A percentile compares a stretch with the other conserved stretches of the same genome.
Conservation (phyloP, 2,329 filamentous ascomycete species). For the Aspergillus latus region DNA sequence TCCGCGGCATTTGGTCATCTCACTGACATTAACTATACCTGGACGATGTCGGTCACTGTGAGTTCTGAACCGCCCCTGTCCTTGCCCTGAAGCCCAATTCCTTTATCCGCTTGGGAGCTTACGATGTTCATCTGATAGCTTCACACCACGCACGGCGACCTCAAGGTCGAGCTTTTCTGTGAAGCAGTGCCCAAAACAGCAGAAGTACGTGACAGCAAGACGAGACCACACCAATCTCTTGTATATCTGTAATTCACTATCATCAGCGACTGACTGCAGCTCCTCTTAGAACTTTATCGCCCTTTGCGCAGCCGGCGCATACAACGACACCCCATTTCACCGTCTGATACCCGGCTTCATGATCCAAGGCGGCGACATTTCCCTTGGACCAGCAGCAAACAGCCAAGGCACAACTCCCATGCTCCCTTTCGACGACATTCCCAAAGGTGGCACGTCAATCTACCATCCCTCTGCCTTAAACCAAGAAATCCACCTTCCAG, state of each 20-base stretch:
- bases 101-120: not conserved
- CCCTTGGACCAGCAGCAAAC: conserved; percentile 45
- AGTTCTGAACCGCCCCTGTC: conserved; percentile 20
- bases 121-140: conserved; percentile 48
- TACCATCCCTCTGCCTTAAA: conserved; percentile 54
- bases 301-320: conserved; percentile 61
- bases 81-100: not conserved
- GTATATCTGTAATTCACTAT: not conserved
- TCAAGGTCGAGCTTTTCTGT: conserved; percentile 96
- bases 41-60: conserved; percentile 37
- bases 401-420: conserved; percentile 39
- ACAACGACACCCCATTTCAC: conserved; percentile 63
- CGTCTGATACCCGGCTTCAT: conserved; percentile 64
- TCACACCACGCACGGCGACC: conserved; percentile 82
- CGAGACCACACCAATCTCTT: not conserved
- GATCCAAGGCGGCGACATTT: conserved; percentile 60
- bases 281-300: conserved; percentile 61
- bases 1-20: not conserved
- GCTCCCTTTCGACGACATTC: conserved; percentile 48
- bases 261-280: conserved; percentile 4
- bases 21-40: not conserved
- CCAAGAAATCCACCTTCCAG: conserved; percentile 61
- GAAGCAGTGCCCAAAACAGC: conserved; percentile 90
- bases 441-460: conserved; percentile 59
- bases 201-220: conserved; percentile 56